Evolutionary conservation across 768 basidiomycete genomes (phyloP), one percentile per base, ranked within the genome.

Genomic region (Amanita fuliginea): DNA sequence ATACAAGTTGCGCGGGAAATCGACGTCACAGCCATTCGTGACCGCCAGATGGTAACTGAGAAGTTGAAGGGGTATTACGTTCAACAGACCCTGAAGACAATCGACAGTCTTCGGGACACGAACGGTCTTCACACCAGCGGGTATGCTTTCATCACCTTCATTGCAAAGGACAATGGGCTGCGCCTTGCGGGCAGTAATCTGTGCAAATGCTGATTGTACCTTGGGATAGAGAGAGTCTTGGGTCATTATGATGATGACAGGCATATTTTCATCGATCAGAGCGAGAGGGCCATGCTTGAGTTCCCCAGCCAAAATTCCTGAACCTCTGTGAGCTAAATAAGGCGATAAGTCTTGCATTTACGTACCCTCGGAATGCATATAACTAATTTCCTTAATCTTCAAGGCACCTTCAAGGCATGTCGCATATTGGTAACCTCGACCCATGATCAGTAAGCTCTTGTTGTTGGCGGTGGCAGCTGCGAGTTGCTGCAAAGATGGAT

Each of bases 371-470:
- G 79, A 80, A 64, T 83, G 83, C 78, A 89, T 84, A 70, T 97
- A 97, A 49, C 87, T 88, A 65, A 97, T 94, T 74, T 98, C 96
- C 73, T 99, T 99, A 72, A 99, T 98, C 76, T 99, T 99, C 59
- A 99, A 71, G 6, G 96, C 96, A 50, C 94, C 96, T 66, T 99
- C 96, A 42, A 99, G 75, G 67, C 95, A 98, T 6, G 96, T 99
- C 6, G 96, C 96, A 57, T 95, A 81, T 65, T 99, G 96, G 67
- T 95, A 98, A 39, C 96, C 96, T 63, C 96, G 75, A 49, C 96
- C 96, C 94, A 99, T 97, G 59, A 99, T 76, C 58, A 99, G 70
- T 59, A 98, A 69, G 65, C 86, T 89, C 62, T 90, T 85, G 64
- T 92, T 87, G 65, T 80, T 76, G 22, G 79, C 72, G 21, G 87